A percentile compares a stretch with the other conserved stretches of the same genome.
Evolutionary conservation across 2,329 filamentous ascomycete species (phyloP).

Genomic region (Westerdykella ornata): DNA sequence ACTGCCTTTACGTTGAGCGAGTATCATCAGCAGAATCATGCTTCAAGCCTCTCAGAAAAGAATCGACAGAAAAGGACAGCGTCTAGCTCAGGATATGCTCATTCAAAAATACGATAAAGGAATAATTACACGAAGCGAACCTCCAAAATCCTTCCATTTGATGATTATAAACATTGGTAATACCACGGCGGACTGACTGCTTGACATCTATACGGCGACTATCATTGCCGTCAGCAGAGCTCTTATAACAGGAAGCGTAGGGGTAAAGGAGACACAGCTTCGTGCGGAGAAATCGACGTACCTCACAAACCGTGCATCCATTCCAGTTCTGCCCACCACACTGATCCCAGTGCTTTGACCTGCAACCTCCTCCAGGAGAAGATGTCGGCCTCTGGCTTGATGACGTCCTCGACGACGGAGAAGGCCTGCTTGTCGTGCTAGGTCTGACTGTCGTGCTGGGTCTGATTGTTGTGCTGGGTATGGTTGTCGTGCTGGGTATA

Average conservation of each 20-base stretch:
- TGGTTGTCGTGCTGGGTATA: slow-evolving; percentile 1
- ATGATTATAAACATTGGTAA: slow-evolving; percentile 23
- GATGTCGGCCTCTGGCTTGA: slow-evolving; percentile 16
- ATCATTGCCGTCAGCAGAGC: slow-evolving; percentile 1
- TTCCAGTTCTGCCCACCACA: slow-evolving; percentile 28
- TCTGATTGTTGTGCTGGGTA: not conserved
- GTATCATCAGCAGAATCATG: no score
- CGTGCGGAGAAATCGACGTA: slow-evolving; percentile 8
- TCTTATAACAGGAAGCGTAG: not conserved
- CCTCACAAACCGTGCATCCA: slow-evolving; percentile 25
- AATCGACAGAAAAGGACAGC: no score
- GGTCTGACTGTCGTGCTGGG: slow-evolving; percentile 1
- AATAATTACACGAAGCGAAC: slow-evolving; percentile 3
- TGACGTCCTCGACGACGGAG: slow-evolving; percentile 1
- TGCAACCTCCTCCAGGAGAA: slow-evolving; percentile 17
- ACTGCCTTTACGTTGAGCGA: no score
- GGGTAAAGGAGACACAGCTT: no score
- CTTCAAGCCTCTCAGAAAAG: no score
- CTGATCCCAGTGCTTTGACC: slow-evolving; percentile 26
- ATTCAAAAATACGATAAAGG: slow-evolving; percentile 2
- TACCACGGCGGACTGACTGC: slow-evolving; percentile 24
- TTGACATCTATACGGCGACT: slow-evolving; percentile 25
- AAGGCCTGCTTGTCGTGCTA: slow-evolving; percentile 1
- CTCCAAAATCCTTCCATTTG: no score
- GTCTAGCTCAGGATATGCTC: no score